phyloP scores from a whole-genome alignment of 2,329 filamentous ascomycete species.

The Macrophomina phaseolina region DNA sequence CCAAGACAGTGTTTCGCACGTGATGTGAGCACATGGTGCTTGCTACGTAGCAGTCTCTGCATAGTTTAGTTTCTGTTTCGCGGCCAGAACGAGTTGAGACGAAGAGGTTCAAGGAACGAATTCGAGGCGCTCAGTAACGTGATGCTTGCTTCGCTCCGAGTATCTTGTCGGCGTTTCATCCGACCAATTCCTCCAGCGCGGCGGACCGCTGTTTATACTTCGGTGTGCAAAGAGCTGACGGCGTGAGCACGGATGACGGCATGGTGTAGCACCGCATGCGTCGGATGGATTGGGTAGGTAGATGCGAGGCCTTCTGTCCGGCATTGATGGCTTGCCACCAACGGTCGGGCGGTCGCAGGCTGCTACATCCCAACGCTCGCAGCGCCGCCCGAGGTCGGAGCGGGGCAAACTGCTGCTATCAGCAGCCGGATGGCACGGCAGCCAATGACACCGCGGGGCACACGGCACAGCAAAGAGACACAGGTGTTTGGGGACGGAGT shows the following conservation, averaged over 20 bases:
- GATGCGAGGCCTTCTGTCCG: conserved; percentile 7
- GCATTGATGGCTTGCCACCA: background rate
- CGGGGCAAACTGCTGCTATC: background rate
- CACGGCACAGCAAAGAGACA: background rate
- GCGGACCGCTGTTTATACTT: background rate
- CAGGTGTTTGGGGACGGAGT: background rate
- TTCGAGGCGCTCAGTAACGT: background rate
- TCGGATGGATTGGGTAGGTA: background rate
- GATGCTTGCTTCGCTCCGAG: background rate
- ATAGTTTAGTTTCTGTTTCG: background rate
- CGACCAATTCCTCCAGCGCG: background rate
- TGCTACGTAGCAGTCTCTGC: background rate
- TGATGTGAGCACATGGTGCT: background rate
- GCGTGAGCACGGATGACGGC: background rate
- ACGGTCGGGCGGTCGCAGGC: background rate
- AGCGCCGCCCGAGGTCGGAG: conserved; percentile 14
- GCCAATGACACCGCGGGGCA: background rate
- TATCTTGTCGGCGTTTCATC: background rate
- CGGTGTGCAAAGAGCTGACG: background rate
- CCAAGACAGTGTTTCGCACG: background rate
- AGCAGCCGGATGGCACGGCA: background rate
- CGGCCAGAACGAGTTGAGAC: background rate
- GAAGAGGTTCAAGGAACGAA: background rate
- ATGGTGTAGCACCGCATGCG: conserved; percentile 2
- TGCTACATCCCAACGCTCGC: background rate